Evolutionary conservation across 2,329 filamentous ascomycete species (phyloP).

Genomic region (Cryphonectria radicalis): DNA sequence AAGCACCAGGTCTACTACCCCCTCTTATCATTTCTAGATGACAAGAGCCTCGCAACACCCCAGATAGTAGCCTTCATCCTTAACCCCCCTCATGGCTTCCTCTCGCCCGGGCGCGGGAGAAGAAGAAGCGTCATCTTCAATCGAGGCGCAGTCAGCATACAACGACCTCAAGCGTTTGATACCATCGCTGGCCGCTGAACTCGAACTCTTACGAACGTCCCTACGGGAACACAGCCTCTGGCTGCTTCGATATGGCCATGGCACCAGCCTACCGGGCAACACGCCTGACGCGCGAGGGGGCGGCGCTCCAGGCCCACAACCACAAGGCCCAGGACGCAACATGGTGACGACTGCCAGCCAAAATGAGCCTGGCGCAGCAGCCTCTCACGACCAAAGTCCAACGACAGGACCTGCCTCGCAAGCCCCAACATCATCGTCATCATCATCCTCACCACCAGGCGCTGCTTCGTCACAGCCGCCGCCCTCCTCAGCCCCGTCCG

Average conservation of each 20-base stretch:
- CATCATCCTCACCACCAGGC: too few species aligned
- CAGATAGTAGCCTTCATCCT: background rate
- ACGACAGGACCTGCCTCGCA: background rate
- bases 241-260: conserved; percentile 37
- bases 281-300: background rate
- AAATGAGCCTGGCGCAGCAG: conserved; percentile 11
- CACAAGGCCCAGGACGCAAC: background rate
- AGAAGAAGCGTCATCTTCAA: conserved; percentile 22
- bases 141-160: conserved; percentile 33
- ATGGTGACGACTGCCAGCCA: conserved; percentile 14
- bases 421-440: background rate
- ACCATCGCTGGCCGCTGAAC: conserved; percentile 36
- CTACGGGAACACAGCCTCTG: conserved; percentile 39
- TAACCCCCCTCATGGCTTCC: conserved; percentile 5
- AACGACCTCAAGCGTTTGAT: conserved; percentile 36
- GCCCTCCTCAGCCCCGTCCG: conserved; percentile 2
- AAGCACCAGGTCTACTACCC: background rate
- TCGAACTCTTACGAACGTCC: conserved; percentile 37
- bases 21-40: background rate
- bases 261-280: conserved; percentile 19
- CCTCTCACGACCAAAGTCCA: conserved; percentile 2
- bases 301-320: background rate
- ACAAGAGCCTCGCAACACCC: background rate
- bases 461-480: background rate
- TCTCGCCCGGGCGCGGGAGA: background rate